phyloP scores from a whole-genome alignment of 371 early-diverging fungal species.

The Dichotomocladium elegans region DNA sequence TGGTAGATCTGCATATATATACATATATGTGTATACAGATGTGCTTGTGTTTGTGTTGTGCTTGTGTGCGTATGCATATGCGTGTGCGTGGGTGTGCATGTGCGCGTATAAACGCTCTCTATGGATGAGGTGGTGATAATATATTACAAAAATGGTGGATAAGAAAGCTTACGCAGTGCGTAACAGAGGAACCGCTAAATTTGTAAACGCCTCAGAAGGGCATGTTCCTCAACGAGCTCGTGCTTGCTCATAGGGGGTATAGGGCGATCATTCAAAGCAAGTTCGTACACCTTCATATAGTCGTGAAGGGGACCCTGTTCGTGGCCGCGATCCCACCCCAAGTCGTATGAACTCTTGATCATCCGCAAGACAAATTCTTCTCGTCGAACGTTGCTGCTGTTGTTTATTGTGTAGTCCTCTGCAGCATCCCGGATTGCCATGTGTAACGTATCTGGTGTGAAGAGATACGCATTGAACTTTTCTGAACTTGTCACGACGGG shows the following conservation, averaged over 20 bases:
- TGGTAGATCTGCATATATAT: not conserved
- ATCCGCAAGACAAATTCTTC: conserved; percentile 42
- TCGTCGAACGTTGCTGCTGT: conserved; percentile 21
- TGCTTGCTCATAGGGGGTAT: conserved; percentile 15
- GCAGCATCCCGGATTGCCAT: conserved; percentile 40
- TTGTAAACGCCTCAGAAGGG: conserved; percentile 13
- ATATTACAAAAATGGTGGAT: not conserved
- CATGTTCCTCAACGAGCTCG: conserved; percentile 34
- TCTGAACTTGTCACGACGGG: conserved; percentile 9
- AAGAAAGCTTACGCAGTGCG: not conserved
- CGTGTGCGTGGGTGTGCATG: not conserved
- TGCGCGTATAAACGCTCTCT: not conserved
- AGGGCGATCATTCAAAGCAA: conserved; percentile 7
- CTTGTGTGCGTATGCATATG: not conserved
- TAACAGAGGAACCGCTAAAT: too few species aligned
- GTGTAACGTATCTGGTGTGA: conserved; percentile 12
- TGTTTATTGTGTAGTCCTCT: conserved; percentile 22
- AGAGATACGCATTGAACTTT: conserved; percentile 18
- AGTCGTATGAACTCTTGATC: conserved; percentile 36
- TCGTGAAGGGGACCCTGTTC: conserved; percentile 20
- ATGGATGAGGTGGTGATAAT: not conserved
- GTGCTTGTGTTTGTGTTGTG: not conserved
- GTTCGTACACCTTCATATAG: conserved; percentile 12
- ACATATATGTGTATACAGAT: not conserved
- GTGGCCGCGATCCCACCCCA: conserved; percentile 45